Base-by-base conservation (phyloP, 1,284 basidiomycete genomes). In the Malassezia obtusa region DNA sequence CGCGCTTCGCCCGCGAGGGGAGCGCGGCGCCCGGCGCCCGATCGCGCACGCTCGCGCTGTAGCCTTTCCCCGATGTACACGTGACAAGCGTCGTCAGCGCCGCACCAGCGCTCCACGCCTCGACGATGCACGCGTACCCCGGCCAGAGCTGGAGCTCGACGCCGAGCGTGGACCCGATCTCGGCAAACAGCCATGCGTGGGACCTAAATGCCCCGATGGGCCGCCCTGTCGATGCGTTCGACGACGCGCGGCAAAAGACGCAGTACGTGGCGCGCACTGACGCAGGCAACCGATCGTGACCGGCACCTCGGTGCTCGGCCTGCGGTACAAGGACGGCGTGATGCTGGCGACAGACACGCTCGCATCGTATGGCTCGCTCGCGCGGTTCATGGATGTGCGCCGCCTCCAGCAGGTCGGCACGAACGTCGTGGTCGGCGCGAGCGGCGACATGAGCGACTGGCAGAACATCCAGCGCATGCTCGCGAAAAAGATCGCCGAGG, bases 321-420 rank as follows among this genome's bases (percentile, higher is more conserved):
- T 98, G 74, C 87, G 87, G 76, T 98, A 83, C 81, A 89, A 91
- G 75, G 89, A 89, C 67, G 92, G 94, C 2, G 84, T 98, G 63
- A 95, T 99, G 89, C 84, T 99, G 78, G 90, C 94, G n/a, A 89
- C 94, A 31, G 92, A 99, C 79, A 96, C 86, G 65, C 84, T 98
- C 46, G 92, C 89, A 11, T 98, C 94, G 0, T 98, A 96, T 68
- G 94, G 94, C 52, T 95, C 90, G 7, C 84, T 98, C 38, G 90
- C 94, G 2, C 84, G 92, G 19, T 96, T 96, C 83, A 92, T 89
- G 80, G 88, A 92, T 73, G 80, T 98, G 55, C 82, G 86, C 65
- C 86, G 92, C 75, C 81, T 99, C 19, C 83, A 87, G 65, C 75
- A 84, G 9, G 83, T 96, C 28, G 91, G 91, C 6, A 78, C 80